Base-by-base conservation (phyloP, 176 grass and related monocot genomes). In the Alopecurus myosuroides region DNA sequence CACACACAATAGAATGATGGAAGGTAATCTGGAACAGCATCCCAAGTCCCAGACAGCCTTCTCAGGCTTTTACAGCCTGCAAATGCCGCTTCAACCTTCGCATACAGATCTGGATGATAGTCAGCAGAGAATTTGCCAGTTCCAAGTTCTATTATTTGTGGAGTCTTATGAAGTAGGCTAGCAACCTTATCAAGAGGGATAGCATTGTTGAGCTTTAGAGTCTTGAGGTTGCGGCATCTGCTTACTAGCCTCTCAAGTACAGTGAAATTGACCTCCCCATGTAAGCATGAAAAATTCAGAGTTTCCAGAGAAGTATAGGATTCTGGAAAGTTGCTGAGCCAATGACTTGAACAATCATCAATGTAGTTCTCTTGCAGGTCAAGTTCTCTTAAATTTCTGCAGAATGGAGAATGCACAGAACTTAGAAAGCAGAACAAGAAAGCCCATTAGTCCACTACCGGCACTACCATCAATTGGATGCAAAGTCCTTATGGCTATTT, bases 1-100 rank as follows among this genome's bases (percentile, higher is more conserved):
- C 90, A 94, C 37, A 92, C 79, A 50, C 81, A 88, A 61, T 92
- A 92, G 51, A 94, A 78, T 77, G 89, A 78, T 68, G 93, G 82
- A 17, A 94, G 70, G 30, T 88, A 89, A 53, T 75, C 78, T 61
- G 84, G 84, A 58, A 10, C 82, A 61, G 83, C 76, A 75, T 84
- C 89, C 88, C 85, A 95, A 76, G 81, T 68, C 25, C 88, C 90
- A 84, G 90, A 90, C 34, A 92, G 85, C 52, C 64, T 86, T 85
- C 22, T 92, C 67, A 95, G 39, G 74, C 52, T 79, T 85, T 88
- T 92, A 77, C 82, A 90, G 12, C 88, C 80, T 57, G 82, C 82
- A 86, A 90, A 88, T 26, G 85, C 82, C 9, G 80, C 81, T 71
- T 83, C 70, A 74, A 95, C 82, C 53, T 88, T 92, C 46, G 79